Conservation (phyloP, 1,139 yeast genomes). For the Saccharomyces hybrid region DNA sequence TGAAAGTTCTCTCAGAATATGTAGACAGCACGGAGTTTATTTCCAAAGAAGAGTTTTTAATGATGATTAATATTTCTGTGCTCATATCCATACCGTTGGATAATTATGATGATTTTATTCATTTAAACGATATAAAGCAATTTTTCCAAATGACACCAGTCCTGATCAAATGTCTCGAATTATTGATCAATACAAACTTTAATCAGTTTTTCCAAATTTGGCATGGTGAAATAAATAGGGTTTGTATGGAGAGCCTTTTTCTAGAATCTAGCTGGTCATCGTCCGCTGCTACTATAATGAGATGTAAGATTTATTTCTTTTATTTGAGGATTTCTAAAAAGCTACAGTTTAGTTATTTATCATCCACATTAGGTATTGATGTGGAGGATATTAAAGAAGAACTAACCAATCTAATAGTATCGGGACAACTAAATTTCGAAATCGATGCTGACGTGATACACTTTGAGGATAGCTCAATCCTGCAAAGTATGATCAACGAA, state of each 20-base stretch:
- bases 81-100: conserved; percentile 26
- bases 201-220: conserved; percentile 20
- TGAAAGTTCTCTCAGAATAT: not conserved
- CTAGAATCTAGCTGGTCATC: conserved; percentile 18
- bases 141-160: conserved; percentile 12
- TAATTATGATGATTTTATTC: conserved; percentile 19
- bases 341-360: conserved; percentile 22
- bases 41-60: conserved; percentile 16
- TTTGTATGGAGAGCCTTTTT: conserved; percentile 15
- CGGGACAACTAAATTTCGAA: conserved; percentile 18
- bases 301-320: conserved; percentile 25
- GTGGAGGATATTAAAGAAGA: conserved; percentile 15
- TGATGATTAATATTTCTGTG: conserved; percentile 20
- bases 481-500: conserved; percentile 8
- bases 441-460: conserved; percentile 17
- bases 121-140: conserved; percentile 13
- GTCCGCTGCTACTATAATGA: conserved; percentile 16
- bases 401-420: conserved; percentile 13
- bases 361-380: conserved; percentile 20
- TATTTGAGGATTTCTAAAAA: conserved; percentile 23
- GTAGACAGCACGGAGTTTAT: conserved; percentile 8
- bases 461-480: conserved; percentile 9
- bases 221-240: conserved; percentile 14
- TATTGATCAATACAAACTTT: conserved; percentile 22
- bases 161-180: conserved; percentile 14